phyloP scores from a whole-genome alignment of 306 rosid species.

The Crotalaria pallida region DNA sequence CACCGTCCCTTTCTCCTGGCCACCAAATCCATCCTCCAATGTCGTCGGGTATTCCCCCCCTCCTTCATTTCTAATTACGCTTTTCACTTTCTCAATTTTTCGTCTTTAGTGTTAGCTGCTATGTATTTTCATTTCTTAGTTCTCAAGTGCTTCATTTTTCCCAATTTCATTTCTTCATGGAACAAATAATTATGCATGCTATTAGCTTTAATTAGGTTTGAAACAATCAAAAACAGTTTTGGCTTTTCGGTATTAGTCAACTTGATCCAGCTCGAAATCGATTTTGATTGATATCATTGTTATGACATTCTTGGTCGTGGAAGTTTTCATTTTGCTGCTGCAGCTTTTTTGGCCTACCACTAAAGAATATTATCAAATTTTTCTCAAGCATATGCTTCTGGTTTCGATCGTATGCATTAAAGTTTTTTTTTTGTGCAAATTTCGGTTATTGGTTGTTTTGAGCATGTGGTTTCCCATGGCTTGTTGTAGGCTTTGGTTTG shows the following conservation, averaged over 20 bases:
- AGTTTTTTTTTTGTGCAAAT: not conserved
- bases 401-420: not conserved
- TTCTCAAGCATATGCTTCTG: not conserved
- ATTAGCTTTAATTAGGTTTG: not conserved
- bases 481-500: not conserved
- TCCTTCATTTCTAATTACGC: slow-evolving; percentile 12
- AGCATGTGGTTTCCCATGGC: not conserved
- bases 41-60: slow-evolving; percentile 40
- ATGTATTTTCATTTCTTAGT: not conserved
- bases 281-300: no score
- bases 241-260: not conserved
- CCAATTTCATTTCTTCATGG: not conserved
- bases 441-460: not conserved
- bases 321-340: not conserved
- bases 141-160: not conserved
- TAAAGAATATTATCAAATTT: not conserved
- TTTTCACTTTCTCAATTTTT: not conserved
- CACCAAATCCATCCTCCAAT: slow-evolving; percentile 40
- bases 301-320: not conserved
- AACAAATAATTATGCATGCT: not conserved
- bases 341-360: not conserved
- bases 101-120: not conserved
- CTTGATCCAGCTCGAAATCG: not conserved
- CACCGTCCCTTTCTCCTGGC: slow-evolving; percentile 61
- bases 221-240: not conserved